Conservation (phyloP, 768 basidiomycete species). For the Boletus pseudo-olivaceus region DNA sequence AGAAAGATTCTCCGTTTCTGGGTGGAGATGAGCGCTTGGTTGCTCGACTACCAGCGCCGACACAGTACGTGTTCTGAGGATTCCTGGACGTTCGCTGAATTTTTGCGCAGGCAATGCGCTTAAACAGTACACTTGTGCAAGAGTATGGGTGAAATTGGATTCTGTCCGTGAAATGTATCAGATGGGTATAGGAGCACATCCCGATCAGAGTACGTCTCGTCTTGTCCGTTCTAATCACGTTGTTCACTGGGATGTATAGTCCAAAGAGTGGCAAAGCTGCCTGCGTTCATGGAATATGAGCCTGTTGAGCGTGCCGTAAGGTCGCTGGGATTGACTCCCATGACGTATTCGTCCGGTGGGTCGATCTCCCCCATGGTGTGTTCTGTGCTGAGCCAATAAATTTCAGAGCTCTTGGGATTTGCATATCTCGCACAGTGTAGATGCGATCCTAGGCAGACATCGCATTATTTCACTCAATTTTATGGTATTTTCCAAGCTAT, state of each 20-base stretch:
- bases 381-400: slow-evolving; percentile 2
- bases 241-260: slow-evolving; percentile 37
- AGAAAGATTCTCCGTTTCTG: slow-evolving; percentile 72
- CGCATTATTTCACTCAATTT: slow-evolving; percentile 61
- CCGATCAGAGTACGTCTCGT: slow-evolving; percentile 60
- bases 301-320: slow-evolving; percentile 41
- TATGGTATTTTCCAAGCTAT: slow-evolving; percentile 49
- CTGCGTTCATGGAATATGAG: slow-evolving; percentile 38
- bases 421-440: slow-evolving; percentile 79
- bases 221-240: neutral
- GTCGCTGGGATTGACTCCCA: slow-evolving; percentile 62
- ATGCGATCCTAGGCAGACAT: slow-evolving; percentile 66
- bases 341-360: slow-evolving; percentile 63
- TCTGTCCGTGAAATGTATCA: slow-evolving; percentile 70
- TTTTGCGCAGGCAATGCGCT: slow-evolving; percentile 41
- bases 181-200: slow-evolving; percentile 69
- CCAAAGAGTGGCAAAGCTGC: slow-evolving; percentile 48
- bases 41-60: slow-evolving; percentile 51
- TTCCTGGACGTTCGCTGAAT: slow-evolving; percentile 9
- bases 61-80: slow-evolving; percentile 35
- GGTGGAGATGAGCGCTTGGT: slow-evolving; percentile 72
- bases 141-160: slow-evolving; percentile 50
- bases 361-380: neutral
- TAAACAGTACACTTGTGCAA: slow-evolving; percentile 40
- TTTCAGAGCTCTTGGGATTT: slow-evolving; percentile 66